phyloP scores from a whole-genome alignment of 1,139 yeast genomes.

The Yamadazyma sp. region DNA sequence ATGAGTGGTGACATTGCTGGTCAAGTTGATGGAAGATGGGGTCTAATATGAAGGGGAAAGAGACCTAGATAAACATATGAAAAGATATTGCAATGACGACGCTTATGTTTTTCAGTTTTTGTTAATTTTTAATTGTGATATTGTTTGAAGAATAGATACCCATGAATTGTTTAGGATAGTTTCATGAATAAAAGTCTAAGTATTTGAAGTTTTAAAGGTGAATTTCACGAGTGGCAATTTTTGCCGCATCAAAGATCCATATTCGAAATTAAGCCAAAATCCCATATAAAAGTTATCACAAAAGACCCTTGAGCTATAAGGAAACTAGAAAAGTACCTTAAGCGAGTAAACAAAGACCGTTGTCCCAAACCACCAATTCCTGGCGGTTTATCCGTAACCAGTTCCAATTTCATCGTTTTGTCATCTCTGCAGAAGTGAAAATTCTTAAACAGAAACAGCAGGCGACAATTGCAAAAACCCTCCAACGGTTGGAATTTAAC shows the following conservation, averaged over 20 bases:
- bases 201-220: neutral
- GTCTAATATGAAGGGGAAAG: neutral
- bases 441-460: neutral
- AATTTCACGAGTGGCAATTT: neutral
- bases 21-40: no score
- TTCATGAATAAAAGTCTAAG: constrained; percentile 1
- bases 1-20: no score
- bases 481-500: no score
- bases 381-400: no score
- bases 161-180: neutral
- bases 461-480: neutral
- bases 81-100: neutral
- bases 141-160: constrained; percentile 1
- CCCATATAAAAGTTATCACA: no score
- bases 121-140: neutral
- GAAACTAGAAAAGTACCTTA: no score
- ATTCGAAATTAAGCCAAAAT: neutral
- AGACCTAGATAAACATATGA: neutral
- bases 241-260: neutral
- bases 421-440: neutral
- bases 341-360: no score
- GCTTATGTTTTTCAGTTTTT: neutral
- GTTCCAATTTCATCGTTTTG: no score
- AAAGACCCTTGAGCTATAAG: no score
- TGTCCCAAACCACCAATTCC: no score